Evolutionary conservation across 2,329 filamentous ascomycete genomes (phyloP).

Genomic region (Aspergillus sp.): DNA sequence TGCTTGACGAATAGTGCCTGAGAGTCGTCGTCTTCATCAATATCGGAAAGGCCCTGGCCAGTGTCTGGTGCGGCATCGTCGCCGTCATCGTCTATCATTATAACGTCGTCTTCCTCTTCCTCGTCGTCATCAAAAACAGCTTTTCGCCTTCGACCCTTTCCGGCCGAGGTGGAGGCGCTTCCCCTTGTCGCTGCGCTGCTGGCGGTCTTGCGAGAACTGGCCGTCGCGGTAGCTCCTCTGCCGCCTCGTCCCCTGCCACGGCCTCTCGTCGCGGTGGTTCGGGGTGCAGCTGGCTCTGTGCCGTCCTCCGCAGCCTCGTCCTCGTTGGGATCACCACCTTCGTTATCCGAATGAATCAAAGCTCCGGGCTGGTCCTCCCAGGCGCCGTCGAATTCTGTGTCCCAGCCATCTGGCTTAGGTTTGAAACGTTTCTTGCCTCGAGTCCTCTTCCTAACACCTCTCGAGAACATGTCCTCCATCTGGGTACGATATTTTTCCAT

Average conservation of each 20-base stretch:
- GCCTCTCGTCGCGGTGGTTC: conserved; percentile 36
- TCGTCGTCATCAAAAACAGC: conserved; percentile 33
- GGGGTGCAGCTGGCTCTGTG: conserved; percentile 20
- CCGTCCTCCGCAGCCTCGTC: conserved; percentile 43
- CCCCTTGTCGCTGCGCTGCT: conserved; percentile 22
- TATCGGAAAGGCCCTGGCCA: conserved; percentile 20
- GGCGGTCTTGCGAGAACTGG: conserved; percentile 29
- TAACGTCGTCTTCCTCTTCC: conserved; percentile 29
- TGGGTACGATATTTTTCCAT: not conserved
- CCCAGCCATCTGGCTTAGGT: conserved; percentile 54
- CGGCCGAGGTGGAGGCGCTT: conserved; percentile 11
- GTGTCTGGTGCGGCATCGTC: conserved; percentile 12
- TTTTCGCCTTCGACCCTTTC: conserved; percentile 22
- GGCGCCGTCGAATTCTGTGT: conserved; percentile 76
- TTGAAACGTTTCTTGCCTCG: conserved; percentile 34
- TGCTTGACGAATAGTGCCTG: conserved; percentile 38
- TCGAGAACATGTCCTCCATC: conserved; percentile 1
- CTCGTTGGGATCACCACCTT: conserved; percentile 40
- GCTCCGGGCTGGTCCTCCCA: conserved; percentile 76
- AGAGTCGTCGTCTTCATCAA: conserved; percentile 28
- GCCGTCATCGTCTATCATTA: conserved; percentile 31
- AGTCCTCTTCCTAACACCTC: conserved; percentile 50
- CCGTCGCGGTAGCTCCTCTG: conserved; percentile 35
- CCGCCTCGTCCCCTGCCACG: conserved; percentile 40
- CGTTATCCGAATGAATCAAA: conserved; percentile 45